phyloP scores from a whole-genome alignment of 148 eudicot genomes.

The Cornus florida region DNA sequence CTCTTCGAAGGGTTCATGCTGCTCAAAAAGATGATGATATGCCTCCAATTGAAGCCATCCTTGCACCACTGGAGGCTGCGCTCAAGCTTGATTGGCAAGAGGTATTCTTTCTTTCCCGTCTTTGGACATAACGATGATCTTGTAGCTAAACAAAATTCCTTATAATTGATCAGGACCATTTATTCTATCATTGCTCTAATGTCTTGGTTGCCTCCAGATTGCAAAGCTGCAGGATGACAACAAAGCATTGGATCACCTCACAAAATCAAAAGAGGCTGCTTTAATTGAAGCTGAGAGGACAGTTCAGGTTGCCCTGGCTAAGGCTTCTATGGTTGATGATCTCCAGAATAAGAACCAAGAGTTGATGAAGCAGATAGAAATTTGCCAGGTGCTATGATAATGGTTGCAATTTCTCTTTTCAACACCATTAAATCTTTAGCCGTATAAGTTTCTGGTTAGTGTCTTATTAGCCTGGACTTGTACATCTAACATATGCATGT shows the following conservation, averaged over 20 bases:
- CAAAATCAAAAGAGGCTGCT: slow-evolving; percentile 85
- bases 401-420: neutral
- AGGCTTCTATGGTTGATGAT: slow-evolving; percentile 85
- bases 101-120: slow-evolving; percentile 28
- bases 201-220: slow-evolving; percentile 41
- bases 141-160: neutral
- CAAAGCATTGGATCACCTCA: slow-evolving; percentile 71
- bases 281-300: slow-evolving; percentile 78
- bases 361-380: slow-evolving; percentile 81
- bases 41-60: slow-evolving; percentile 89
- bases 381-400: slow-evolving; percentile 54
- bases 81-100: slow-evolving; percentile 78
- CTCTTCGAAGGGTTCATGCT: slow-evolving; percentile 84
- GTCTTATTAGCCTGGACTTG: neutral
- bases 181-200: slow-evolving; percentile 1
- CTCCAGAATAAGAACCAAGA: slow-evolving; percentile 88
- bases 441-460: neutral
- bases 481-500: slow-evolving; percentile 5
- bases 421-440: neutral
- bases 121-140: neutral
- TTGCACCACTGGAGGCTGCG: slow-evolving; percentile 81
- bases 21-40: slow-evolving; percentile 85
- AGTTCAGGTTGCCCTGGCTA: slow-evolving; percentile 69
- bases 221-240: slow-evolving; percentile 84
- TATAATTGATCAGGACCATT: neutral